A percentile compares a stretch with the other conserved stretches of the same genome.
Evolutionary conservation across 139 green algal genomes (phyloP).

Genomic region (Chlorella sorokiniana): DNA sequence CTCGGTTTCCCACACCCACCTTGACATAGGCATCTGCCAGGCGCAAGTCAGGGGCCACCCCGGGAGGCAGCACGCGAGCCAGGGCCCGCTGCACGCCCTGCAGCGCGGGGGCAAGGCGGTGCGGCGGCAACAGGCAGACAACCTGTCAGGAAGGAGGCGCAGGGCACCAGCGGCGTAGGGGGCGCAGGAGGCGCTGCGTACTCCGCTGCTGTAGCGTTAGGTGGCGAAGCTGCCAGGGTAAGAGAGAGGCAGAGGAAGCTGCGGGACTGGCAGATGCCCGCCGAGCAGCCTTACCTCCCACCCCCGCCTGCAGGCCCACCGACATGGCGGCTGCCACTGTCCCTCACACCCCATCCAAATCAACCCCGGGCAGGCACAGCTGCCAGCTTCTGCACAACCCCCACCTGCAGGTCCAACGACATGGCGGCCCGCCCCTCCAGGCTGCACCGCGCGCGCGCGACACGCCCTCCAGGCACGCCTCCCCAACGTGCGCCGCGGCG

Average conservation of each 20-base stretch:
- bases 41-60: constrained; percentile 27
- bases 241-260: too few species aligned
- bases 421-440: constrained; percentile 72
- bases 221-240: too few species aligned
- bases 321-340: too few species aligned
- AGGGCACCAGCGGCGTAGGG: neutral
- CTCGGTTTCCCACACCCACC: constrained; percentile 20
- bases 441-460: constrained; percentile 58
- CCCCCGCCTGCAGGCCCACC: too few species aligned
- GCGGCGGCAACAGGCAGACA: constrained; percentile 1
- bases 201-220: too few species aligned
- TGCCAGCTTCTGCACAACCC: neutral
- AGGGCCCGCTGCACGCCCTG: constrained; percentile 41
- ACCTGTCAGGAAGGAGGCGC: neutral
- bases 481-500: constrained; percentile 48
- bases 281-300: too few species aligned
- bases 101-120: constrained; percentile 10
- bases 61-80: neutral
- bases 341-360: neutral
- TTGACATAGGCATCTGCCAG: constrained; percentile 76
- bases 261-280: too few species aligned
- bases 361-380: neutral
- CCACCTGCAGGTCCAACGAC: constrained; percentile 57
- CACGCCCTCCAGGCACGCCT: constrained; percentile 64
- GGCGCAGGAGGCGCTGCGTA: too few species aligned